Evolutionary conservation across 495 filamentous ascomycete species (phyloP), one percentile per base, ranked within the genome.

Genomic region (Neurospora sp.): DNA sequence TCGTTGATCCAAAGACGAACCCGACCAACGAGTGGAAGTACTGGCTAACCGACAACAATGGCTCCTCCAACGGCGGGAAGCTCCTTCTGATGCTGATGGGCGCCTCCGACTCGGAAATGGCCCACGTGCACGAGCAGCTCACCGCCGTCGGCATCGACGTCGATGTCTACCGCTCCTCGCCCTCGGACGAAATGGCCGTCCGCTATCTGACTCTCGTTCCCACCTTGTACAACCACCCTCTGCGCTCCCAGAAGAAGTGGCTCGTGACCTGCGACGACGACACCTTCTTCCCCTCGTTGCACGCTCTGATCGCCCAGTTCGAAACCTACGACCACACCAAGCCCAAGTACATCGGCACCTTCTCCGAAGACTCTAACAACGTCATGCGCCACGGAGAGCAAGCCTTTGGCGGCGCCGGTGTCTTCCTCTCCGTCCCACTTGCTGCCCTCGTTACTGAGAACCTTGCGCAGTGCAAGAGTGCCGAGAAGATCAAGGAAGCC

Each of bases 191-290:
- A 72, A 86, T 92, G 80, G 87, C 91, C 31, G 83, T 85, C 68
- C 83, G 84, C 47, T 85, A 85, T 68, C 79, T 86, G 75, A 88
- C 83, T 71, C 87, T 75, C 80, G 91, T 82, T 79, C 87, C 75
- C 74, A 89, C 75, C 71, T 83, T 81, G 83, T 86, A 85, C 75
- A 81, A 84, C 71, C 83, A 85, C 73, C 83, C 78, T 80, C 77
- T 86, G 75, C 74, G 88, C 77, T 18, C 76, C 80, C 73, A 86
- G 83, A 87, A 81, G 75, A 86, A 88, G 75, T 93, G 89, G 90
- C 84, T 92, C 31, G 87, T 88, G 71, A 86, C 91, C 61, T 89
- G 90, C 71, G 90, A 93, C 73, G 90, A 93, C 76, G 91, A 93
- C 76, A 93, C 91, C 22, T 92, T 91, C 78, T 90, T 92, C 80